Base-by-base conservation (phyloP, 208 protist genomes). In the Willaertia magna region DNA sequence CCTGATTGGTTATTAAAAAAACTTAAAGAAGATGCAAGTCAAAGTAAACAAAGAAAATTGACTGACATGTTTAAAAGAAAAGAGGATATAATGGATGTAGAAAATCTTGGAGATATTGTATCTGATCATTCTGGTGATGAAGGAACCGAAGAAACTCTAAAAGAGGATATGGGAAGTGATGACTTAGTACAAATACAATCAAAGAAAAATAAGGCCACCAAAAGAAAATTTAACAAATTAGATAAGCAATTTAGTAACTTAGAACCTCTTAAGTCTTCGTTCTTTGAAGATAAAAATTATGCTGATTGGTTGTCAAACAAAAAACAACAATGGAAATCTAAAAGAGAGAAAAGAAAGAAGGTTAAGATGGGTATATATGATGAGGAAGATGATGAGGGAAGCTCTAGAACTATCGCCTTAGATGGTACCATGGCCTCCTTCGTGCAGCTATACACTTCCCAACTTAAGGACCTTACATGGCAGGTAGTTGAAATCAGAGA, bases 1-100 rank as follows among this genome's bases (percentile, higher is more conserved):
- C 98, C 98, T 0, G 96, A 98, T 43, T 99, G 98, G 98, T 92
- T 99, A 75, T 82, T 94, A 16, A 95, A 97, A 88, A 89, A 93
- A 47, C 86, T 98, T 26, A 90, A 92, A 43, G 92, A 95, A 86
- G 91, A 91, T 34, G 47, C 2, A 20, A 34, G n/a, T 74, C 39
- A 16, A 40, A 43, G 11, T 4, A 61, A 78, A 59, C 79, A 79
- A 85, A 48, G 39, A 48, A 40, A 9, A 9, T 34, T 84, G 43
- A 43, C 22, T 1, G 6, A 40, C 14, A 88, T 79, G 40, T 51
- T 61, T 46, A 49, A 67, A 30, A n/a, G 18, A 16, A 59, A 22
- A n/a, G 67, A 26, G 9, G 89, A 91, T 87, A 87, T 91, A n/a
- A n/a, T n/a, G n/a, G n/a, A n/a, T n/a, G n/a, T n/a, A n/a, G n/a